A percentile compares a stretch with the other conserved stretches of the same genome.
Evolutionary conservation across 148 eudicot genomes (phyloP).

Genomic region (Dysphania ambrosioides): DNA sequence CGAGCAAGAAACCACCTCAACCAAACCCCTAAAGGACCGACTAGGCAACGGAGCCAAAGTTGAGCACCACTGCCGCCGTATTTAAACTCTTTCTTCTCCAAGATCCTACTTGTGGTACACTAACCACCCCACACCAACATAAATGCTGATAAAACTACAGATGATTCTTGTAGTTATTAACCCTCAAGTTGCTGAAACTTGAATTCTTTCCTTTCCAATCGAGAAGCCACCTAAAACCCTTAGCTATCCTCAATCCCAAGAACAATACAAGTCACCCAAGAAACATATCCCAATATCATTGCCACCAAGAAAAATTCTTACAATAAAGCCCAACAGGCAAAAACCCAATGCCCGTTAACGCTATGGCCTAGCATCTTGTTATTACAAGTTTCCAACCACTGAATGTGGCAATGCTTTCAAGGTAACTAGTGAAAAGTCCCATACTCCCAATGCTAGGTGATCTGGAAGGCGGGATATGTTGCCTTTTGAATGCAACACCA

Average conservation of each 20-base stretch:
- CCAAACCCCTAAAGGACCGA: conserved; percentile 88
- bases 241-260: conserved; percentile 65
- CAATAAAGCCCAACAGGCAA: conserved; percentile 53
- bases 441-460: conserved; percentile 62
- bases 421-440: conserved; percentile 82
- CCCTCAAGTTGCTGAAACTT: conserved; percentile 16
- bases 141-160: conserved; percentile 31
- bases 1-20: conserved; percentile 85
- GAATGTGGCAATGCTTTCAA: conserved; percentile 92
- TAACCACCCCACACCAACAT: conserved; percentile 39
- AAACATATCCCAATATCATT: not conserved
- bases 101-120: conserved; percentile 47
- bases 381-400: conserved; percentile 99
- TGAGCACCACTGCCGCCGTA: conserved; percentile 53
- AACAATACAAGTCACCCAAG: conserved; percentile 30
- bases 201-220: conserved; percentile 15
- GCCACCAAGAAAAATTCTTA: conserved; percentile 46
- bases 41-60: conserved; percentile 75
- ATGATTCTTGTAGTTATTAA: conserved; percentile 28
- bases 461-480: conserved; percentile 53
- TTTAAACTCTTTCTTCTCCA: conserved; percentile 48
- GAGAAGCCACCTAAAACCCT: conserved; percentile 42
- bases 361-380: conserved; percentile 87
- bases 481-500: conserved; percentile 80
- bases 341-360: conserved; percentile 70